phyloP scores from a whole-genome alignment of 345 rosid species.

The Populus ilicifolia region DNA sequence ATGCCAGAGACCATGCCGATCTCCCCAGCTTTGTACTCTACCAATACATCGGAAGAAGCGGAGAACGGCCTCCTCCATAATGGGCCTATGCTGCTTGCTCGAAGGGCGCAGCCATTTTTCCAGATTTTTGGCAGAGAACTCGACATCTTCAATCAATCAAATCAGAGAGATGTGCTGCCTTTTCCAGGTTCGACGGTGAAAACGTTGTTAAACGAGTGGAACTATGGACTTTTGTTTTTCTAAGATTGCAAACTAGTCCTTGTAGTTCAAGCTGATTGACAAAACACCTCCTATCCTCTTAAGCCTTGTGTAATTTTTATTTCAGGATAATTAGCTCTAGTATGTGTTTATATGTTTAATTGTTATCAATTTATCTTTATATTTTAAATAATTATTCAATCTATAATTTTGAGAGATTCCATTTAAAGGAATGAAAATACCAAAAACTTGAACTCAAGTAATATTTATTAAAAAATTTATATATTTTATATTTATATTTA shows the following conservation, averaged over 20 bases:
- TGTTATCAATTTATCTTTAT: too few species aligned
- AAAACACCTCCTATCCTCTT: too few species aligned
- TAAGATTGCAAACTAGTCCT: constrained; percentile 1
- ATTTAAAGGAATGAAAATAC: too few species aligned
- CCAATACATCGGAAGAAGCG: constrained; percentile 30
- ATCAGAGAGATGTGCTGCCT: neutral
- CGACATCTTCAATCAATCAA: constrained; percentile 43
- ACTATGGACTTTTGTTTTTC: neutral
- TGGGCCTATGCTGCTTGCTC: constrained; percentile 15
- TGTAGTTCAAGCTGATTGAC: neutral
- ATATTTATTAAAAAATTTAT: too few species aligned
- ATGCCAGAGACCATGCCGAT: constrained; percentile 37
- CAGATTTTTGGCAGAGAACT: constrained; percentile 46
- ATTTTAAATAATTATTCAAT: too few species aligned
- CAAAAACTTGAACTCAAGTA: too few species aligned
- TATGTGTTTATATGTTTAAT: too few species aligned
- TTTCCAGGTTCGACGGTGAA: neutral
- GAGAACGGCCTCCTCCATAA: constrained; percentile 24
- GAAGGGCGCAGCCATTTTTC: constrained; percentile 28
- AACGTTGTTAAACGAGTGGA: neutral
- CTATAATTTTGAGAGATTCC: too few species aligned
- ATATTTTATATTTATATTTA: too few species aligned
- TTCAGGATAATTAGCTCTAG: too few species aligned
- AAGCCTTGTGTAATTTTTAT: too few species aligned
- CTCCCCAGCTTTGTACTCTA: constrained; percentile 39